Percentiles rank a stretch among this genome's conserved stretches.
Evolutionary conservation across 495 filamentous ascomycete genomes (phyloP).

Genomic region (Melanomma pulvis-pyrius): DNA sequence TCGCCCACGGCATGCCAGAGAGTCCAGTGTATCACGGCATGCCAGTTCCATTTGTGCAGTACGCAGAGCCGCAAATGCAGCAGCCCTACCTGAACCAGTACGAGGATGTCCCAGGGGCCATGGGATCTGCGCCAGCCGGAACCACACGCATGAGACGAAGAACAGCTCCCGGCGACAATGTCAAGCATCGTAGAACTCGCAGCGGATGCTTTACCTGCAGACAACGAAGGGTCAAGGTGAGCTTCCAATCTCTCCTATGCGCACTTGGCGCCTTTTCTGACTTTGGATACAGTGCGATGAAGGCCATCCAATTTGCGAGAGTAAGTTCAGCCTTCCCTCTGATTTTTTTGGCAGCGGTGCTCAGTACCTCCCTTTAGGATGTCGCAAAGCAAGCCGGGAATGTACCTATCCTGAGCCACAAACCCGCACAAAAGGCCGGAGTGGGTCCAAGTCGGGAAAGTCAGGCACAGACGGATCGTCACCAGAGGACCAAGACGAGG

Average conservation of each 20-base stretch:
- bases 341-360: not conserved
- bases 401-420: constrained; percentile 78
- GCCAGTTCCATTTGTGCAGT: constrained; percentile 24
- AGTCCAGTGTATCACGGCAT: constrained; percentile 27
- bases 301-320: constrained; percentile 80
- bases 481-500: constrained; percentile 57
- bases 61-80: constrained; percentile 30
- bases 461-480: constrained; percentile 51
- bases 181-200: constrained; percentile 91
- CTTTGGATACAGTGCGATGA: constrained; percentile 73
- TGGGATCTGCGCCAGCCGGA: constrained; percentile 18
- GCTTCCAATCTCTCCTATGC: constrained; percentile 20
- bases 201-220: constrained; percentile 96
- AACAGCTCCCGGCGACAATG: constrained; percentile 61
- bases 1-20: constrained; percentile 22
- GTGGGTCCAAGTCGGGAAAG: constrained; percentile 46
- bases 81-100: constrained; percentile 35
- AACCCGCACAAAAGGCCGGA: constrained; percentile 50
- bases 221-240: constrained; percentile 84
- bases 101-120: constrained; percentile 28
- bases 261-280: constrained; percentile 9
- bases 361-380: constrained; percentile 55
- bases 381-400: constrained; percentile 80
- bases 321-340: constrained; percentile 51
- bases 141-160: constrained; percentile 36